Evolutionary conservation across 805 yeast genomes (phyloP).

Genomic region (Barnettozyma pratensis): DNA sequence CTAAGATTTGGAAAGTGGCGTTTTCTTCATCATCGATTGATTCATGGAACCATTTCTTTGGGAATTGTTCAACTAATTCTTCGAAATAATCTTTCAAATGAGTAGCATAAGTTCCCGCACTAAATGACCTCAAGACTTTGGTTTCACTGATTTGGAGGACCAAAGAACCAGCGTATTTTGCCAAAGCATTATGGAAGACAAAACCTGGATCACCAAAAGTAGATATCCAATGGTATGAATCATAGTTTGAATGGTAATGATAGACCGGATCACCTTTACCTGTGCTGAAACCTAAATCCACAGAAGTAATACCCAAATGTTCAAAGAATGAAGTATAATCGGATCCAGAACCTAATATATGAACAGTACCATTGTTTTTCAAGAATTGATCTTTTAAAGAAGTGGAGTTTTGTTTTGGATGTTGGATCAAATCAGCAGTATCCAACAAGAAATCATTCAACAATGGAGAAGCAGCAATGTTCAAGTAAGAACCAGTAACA

Average conservation of each 20-base stretch:
- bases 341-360: constrained; percentile 61
- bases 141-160: constrained; percentile 44
- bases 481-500: constrained; percentile 48
- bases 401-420: constrained; percentile 32
- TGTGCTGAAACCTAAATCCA: constrained; percentile 52
- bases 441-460: constrained; percentile 42
- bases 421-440: constrained; percentile 38
- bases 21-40: constrained; percentile 3
- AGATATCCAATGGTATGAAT: constrained; percentile 68
- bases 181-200: constrained; percentile 49
- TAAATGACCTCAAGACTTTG: constrained; percentile 38
- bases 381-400: constrained; percentile 26
- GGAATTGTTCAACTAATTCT: constrained; percentile 31
- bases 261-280: constrained; percentile 51
- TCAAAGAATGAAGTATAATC: constrained; percentile 62
- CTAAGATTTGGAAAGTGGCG: constrained; percentile 23
- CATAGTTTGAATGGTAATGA: constrained; percentile 74
- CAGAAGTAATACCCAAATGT: constrained; percentile 54
- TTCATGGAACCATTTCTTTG: constrained; percentile 27
- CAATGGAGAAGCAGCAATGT: constrained; percentile 48
- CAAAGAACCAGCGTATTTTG: constrained; percentile 48
- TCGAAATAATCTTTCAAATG: constrained; percentile 34
- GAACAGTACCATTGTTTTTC: constrained; percentile 29
- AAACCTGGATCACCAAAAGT: constrained; percentile 59
- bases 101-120: constrained; percentile 33